Conservation (phyloP, 352 stramenopile species). For the Discostella stelligera region DNA sequence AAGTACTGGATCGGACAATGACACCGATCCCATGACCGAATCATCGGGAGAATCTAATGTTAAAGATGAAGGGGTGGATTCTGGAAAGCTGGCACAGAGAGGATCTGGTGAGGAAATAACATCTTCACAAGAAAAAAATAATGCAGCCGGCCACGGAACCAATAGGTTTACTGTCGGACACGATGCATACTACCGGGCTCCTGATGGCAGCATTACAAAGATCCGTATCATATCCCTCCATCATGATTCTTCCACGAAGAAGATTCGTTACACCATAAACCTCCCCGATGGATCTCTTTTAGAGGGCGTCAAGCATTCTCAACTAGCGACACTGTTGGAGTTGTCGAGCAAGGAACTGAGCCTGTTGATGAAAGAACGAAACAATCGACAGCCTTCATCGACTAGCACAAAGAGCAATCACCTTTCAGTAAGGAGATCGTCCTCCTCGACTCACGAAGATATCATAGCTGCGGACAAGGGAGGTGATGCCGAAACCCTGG, state of each 20-base stretch:
- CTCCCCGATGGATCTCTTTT: constrained; percentile 26
- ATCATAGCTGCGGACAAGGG: not conserved
- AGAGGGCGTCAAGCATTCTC: constrained; percentile 9
- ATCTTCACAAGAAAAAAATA: not conserved
- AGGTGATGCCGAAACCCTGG: not conserved
- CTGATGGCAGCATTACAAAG: constrained; percentile 19
- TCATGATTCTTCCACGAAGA: not conserved
- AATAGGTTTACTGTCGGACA: constrained; percentile 22
- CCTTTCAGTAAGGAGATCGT: not conserved
- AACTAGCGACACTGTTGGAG: constrained; percentile 38
- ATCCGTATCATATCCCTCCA: constrained; percentile 20
- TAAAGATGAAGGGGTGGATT: not conserved
- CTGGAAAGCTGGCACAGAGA: not conserved
- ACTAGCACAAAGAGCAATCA: not conserved
- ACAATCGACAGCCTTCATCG: constrained; percentile 11
- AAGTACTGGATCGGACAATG: not conserved
- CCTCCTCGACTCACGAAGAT: not conserved
- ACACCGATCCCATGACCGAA: constrained; percentile 8
- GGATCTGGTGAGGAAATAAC: not conserved
- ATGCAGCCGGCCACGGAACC: not conserved
- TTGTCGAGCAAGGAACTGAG: constrained; percentile 37
- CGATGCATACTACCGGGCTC: constrained; percentile 36
- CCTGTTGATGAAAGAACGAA: constrained; percentile 48
- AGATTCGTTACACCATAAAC: constrained; percentile 17
- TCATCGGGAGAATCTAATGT: not conserved